Conservation (phyloP, 306 rosid genomes). For the Glycyrrhiza uralensis region DNA sequence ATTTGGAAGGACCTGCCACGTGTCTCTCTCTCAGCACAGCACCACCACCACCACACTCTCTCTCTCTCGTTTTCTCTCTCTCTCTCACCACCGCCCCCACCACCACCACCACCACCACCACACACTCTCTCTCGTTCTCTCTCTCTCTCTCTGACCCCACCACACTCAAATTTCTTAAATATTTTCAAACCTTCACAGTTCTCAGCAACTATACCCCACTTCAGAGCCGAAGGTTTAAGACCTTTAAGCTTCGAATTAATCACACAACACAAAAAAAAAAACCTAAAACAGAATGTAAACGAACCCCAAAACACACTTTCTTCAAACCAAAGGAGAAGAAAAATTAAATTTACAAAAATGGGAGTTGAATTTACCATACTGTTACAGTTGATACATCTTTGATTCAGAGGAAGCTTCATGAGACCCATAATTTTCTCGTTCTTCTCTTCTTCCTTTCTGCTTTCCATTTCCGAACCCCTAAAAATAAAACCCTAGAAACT, state of each 20-base stretch:
- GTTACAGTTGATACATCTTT: constrained; percentile 80
- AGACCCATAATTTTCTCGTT: constrained; percentile 86
- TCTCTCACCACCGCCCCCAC: too few species aligned
- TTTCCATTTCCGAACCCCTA: constrained; percentile 48
- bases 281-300: neutral
- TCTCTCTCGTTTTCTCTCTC: too few species aligned
- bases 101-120: too few species aligned
- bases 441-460: constrained; percentile 73
- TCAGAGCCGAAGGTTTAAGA: too few species aligned
- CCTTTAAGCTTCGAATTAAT: constrained; percentile 4
- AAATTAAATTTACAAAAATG: neutral
- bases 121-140: too few species aligned
- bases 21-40: too few species aligned
- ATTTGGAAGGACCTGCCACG: too few species aligned
- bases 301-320: neutral
- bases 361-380: constrained; percentile 47
- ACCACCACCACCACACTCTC: too few species aligned
- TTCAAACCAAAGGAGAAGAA: neutral
- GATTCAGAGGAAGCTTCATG: constrained; percentile 96
- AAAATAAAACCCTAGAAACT: constrained; percentile 25
- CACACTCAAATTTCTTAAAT: neutral
- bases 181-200: neutral
- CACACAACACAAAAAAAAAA: neutral
- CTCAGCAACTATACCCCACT: constrained; percentile 17
- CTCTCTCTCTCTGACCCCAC: too few species aligned